Evolutionary conservation across 768 basidiomycete genomes (phyloP), one percentile per base, ranked within the genome.

Genomic region (Psilocybe cyanescens): DNA sequence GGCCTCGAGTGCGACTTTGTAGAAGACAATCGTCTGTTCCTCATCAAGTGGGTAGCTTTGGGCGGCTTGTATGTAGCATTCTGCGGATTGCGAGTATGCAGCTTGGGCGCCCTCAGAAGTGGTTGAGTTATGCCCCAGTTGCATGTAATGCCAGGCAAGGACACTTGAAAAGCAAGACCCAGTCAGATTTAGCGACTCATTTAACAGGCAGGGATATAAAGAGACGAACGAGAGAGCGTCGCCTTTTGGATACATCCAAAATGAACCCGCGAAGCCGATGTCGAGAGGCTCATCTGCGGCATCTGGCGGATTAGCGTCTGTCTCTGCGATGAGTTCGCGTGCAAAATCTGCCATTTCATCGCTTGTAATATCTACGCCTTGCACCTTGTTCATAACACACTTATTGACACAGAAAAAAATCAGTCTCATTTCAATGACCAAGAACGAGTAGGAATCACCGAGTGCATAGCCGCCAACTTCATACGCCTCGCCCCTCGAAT

Each of bases 401-500:
- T 65, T 3, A 35, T 45, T 41, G 14, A 48, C 24, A 3, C 19
- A 30, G 35, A 28, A 14, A 12, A 2, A 2, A 24, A 33, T 44
- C 60, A 17, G 14, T 7, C 56, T 9, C 24, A 24, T 24, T 24
- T 24, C 24, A 24, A 24, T 24, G 24, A 24, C 24, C 24, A 24
- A 24, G 24, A 24, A 24, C 24, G 24, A 24, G 24, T 24, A 24
- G 9, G 16, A 58, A 70, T 57, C 49, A 80, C 81, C 58, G 67
- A 63, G 71, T 78, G 71, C 33, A 76, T 72, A 1, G 71, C 57
- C 12, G 74, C 62, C 8, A 82, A 60, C 24, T 73, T 72, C 19
- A 81, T 55, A 30, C 65, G 63, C 46, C 72, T 76, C n/a, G 81
- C 74, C 4, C 78, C 81, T 29, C 79, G 74, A 8, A 83, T 65